phyloP scores from a whole-genome alignment of 2,329 filamentous ascomycete genomes.

The Pseudogymnoascus verrucosus region DNA sequence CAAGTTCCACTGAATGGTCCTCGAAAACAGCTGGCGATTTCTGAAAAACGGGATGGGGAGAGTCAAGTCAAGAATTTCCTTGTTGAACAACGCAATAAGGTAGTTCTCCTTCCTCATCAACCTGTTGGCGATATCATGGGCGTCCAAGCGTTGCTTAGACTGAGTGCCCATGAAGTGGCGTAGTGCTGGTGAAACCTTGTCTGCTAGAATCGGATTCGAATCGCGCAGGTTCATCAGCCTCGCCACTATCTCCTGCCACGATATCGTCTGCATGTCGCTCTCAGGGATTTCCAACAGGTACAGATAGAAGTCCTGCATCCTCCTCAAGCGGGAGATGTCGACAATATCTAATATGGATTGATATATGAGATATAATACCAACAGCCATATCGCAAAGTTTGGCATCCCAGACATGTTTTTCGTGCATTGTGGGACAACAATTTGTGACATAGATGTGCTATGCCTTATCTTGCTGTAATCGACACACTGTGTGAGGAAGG shows the following conservation, averaged over 20 bases:
- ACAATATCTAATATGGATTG: conserved; percentile 49
- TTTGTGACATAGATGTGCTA: conserved; percentile 39
- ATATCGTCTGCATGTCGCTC: conserved; percentile 63
- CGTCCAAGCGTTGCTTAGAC: conserved; percentile 89
- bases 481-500: conserved; percentile 61
- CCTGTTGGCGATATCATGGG: conserved; percentile 93
- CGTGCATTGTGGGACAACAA: conserved; percentile 54
- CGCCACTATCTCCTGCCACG: conserved; percentile 65
- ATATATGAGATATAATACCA: conserved; percentile 57
- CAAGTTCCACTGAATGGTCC: conserved; percentile 85
- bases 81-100: conserved; percentile 93
- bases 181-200: conserved; percentile 48
- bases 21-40: conserved; percentile 75
- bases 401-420: conserved; percentile 33
- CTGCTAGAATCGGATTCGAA: conserved; percentile 58
- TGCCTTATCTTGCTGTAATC: conserved; percentile 53
- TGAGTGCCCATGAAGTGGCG: conserved; percentile 65
- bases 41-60: conserved; percentile 77
- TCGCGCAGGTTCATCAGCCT: conserved; percentile 64
- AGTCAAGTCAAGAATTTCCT: conserved; percentile 83
- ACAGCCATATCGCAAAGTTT: conserved; percentile 46
- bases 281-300: conserved; percentile 62
- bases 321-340: conserved; percentile 50
- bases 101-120: conserved; percentile 97
- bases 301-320: conserved; percentile 62